Percentiles rank a stretch among this genome's conserved stretches.
Evolutionary conservation across 371 early-diverging fungal genomes (phyloP).

Genomic region (Rhizopus microsporus): DNA sequence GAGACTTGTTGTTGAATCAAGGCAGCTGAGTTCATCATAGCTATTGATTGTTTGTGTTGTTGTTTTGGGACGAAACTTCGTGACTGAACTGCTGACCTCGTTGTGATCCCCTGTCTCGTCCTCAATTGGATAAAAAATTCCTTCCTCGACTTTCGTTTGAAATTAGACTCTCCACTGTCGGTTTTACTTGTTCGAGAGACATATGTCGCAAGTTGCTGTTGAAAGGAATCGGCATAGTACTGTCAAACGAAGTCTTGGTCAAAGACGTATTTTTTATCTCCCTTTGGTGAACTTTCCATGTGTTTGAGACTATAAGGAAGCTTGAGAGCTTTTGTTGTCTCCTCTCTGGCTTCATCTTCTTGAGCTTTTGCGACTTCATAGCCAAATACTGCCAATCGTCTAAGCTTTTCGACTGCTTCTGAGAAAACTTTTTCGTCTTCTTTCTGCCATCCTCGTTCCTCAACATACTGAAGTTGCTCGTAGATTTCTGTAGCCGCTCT

Average conservation of each 20-base stretch:
- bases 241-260: not conserved
- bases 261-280: not conserved
- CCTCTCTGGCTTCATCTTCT: constrained; percentile 10
- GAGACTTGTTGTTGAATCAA: constrained; percentile 1
- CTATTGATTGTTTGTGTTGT: constrained; percentile 2
- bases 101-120: not conserved
- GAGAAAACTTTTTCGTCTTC: constrained; percentile 3
- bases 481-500: constrained; percentile 12
- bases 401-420: not conserved
- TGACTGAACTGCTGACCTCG: not conserved
- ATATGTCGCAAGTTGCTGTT: not conserved
- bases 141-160: not conserved
- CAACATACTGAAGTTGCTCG: constrained; percentile 3
- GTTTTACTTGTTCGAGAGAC: not conserved
- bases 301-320: constrained; percentile 3
- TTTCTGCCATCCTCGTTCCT: not conserved
- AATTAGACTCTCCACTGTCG: not conserved
- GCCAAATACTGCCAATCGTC: constrained; percentile 13
- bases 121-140: not conserved
- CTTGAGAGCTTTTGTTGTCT: constrained; percentile 6
- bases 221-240: not conserved
- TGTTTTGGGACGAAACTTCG: not conserved
- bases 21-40: not conserved
- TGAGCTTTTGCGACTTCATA: constrained; percentile 6
- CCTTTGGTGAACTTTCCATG: constrained; percentile 7